A percentile compares a stretch with the other conserved stretches of the same genome.
These are phyloP conservation scores for Talaromyces sp. DNA, from an alignment of 2,329 filamentous ascomycete species.

Conservation along the genomic window DNA sequence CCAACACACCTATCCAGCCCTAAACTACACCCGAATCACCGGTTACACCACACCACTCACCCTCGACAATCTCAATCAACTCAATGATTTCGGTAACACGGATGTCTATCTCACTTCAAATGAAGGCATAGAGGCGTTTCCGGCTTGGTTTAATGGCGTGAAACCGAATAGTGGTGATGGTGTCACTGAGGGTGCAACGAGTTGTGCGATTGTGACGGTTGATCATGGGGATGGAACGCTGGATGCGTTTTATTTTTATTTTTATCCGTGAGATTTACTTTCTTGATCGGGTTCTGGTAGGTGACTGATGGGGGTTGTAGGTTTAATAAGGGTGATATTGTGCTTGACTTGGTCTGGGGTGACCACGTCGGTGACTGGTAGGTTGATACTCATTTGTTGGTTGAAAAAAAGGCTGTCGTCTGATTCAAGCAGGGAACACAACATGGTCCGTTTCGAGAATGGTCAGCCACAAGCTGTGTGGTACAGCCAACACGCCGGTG, in stretches of 20 bases:
- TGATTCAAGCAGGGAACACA: constrained; percentile 51
- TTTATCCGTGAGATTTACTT: constrained; percentile 46
- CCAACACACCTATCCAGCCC: constrained; percentile 41
- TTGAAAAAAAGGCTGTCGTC: neutral
- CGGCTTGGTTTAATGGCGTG: constrained; percentile 49
- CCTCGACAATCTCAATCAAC: constrained; percentile 44
- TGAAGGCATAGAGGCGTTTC: constrained; percentile 41
- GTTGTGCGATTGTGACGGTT: constrained; percentile 52
- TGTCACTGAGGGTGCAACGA: constrained; percentile 47
- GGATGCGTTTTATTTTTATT: constrained; percentile 61
- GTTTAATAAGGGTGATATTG: constrained; percentile 51
- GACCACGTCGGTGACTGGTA: constrained; percentile 62
- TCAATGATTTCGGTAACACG: constrained; percentile 43
- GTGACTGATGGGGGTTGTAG: constrained; percentile 19
- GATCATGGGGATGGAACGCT: constrained; percentile 50
- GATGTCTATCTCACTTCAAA: constrained; percentile 48
- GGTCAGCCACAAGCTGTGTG: constrained; percentile 53
- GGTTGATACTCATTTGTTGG: constrained; percentile 12
- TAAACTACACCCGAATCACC: constrained; percentile 39
- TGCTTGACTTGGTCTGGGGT: constrained; percentile 47
- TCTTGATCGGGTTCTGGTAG: neutral
- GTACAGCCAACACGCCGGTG: constrained; percentile 59
- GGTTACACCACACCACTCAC: constrained; percentile 38
- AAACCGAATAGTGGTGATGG: constrained; percentile 47
- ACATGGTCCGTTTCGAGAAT: constrained; percentile 60